phyloP scores from a whole-genome alignment of 768 basidiomycete species.

The Hygrocybe punicea region DNA sequence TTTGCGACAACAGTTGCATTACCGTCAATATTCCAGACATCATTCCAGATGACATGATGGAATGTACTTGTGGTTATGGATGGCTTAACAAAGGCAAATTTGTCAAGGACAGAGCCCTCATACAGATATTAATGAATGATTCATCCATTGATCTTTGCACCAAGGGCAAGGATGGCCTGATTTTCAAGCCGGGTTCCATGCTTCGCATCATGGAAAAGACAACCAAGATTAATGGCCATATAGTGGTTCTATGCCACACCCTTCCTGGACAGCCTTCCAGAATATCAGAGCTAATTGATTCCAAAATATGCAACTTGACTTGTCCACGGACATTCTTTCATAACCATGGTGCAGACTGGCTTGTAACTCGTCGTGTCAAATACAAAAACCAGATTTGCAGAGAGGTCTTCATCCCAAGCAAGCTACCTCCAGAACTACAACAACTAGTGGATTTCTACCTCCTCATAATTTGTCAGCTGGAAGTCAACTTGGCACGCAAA shows the following conservation, averaged over 20 bases:
- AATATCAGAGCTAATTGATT: background rate
- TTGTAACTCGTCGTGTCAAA: background rate
- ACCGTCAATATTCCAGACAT: background rate
- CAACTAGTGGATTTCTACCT: background rate
- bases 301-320: background rate
- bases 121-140: background rate
- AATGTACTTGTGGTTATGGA: background rate
- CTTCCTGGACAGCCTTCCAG: background rate
- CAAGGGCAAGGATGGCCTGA: background rate
- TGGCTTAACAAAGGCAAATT: background rate
- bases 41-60: background rate
- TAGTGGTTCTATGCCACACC: background rate
- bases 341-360: background rate
- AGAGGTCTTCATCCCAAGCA: background rate
- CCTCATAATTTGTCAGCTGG: background rate
- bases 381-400: background rate
- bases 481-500: background rate
- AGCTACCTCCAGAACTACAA: background rate
- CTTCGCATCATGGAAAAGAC: background rate
- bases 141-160: background rate
- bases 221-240: background rate
- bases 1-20: background rate
- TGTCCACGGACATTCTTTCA: background rate
- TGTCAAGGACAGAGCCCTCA: background rate
- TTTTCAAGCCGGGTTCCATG: background rate